Base-by-base conservation (phyloP, 139 green algal genomes). In the Pleodorina starrii region DNA sequence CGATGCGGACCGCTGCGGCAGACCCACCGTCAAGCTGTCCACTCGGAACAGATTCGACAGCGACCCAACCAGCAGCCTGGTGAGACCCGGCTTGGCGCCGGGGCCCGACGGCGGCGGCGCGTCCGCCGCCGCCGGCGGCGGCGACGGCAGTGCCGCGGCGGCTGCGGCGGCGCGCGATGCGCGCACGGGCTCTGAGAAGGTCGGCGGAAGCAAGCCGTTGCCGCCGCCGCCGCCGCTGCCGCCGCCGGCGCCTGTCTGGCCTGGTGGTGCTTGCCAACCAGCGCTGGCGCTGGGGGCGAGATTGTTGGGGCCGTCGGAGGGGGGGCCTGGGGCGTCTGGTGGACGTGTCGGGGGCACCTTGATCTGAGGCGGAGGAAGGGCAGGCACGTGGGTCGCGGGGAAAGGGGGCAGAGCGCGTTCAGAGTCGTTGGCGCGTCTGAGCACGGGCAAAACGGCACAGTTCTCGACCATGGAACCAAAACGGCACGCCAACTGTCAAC, bases 51-150 rank as follows among this genome's bases (percentile, higher is more conserved):
- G 68, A 21, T 38, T 88, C 12, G 44, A 66, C 32, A 88, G 66
- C 2, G 82, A 88, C 1, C 82, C 82, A 9, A 88, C 82, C 19
- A 88, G 82, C n/a, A 88, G 63, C 82, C 51, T 77, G 21, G 63
- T 46, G 0, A 88, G 66, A 6, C 78, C 78, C n/a, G 48, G 76
- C 76, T 75, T 86, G 36, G 40, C 40, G 4, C 40, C 7, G 16
- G 14, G 42, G 32, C 63, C 11, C 32, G 16, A 38, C n/a, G 63
- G 29, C 17, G 63, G 63, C 29, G 25, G 25, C 43, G 25, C 25
- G 6, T 40, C 73, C 73, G 43, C 42, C 43, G 43, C 43, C 73
- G 71, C 38, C 71, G 68, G 17, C 36, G 32, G 21, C 63, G 63
- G 11, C n/a, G 12, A 23, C 11, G 63, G 63, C 63, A 23, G 63